Evolutionary conservation across 176 grass and related monocot genomes (phyloP), one percentile per base, ranked within the genome.

Genomic region (Canna indica): DNA sequence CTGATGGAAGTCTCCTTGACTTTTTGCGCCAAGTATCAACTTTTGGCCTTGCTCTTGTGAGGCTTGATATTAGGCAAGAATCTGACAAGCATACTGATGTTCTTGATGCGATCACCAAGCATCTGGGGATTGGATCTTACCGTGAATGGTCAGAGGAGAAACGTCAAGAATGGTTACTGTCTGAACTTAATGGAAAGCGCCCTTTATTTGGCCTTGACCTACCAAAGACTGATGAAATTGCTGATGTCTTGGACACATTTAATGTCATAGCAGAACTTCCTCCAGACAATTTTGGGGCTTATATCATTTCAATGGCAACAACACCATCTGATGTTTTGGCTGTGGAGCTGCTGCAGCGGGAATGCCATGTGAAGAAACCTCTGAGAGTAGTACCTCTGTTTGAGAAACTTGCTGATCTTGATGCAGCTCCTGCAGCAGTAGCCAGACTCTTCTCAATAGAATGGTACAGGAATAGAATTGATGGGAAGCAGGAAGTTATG

Each of bases 221-320:
- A 59, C 88, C 88, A 24, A 84, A 88, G 56, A 88, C 88, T 2
- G 85, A 91, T 22, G 88, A 96, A 81, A 81, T 91, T 80, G 83
- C 83, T 75, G 91, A 96, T 50, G 91, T 91, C 61, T 75, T 91
- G 65, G 91, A 88, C 61, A 91, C 88, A 20, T 79, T 96, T 15
- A 80, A 96, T 59, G 91, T 96, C 22, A 61, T 96, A 81, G 77
- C 91, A 47, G 91, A 96, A 75, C 85, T 91, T 46, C 91, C 91
- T 5, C 79, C 80, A 41, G 91, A 96, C 68, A 96, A 82, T 47
- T 96, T 96, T 82, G 91, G 91, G 45, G 91, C 91, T 36, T 96
- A 96, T 70, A 89, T 96, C 39, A 96, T 96, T 60, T 96, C 91
- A 41, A 96, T 96, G 91, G 91, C 91, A 57, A 96, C 88, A 32